phyloP scores from a whole-genome alignment of 768 basidiomycete genomes.

The Tricholoma furcatifolium region DNA sequence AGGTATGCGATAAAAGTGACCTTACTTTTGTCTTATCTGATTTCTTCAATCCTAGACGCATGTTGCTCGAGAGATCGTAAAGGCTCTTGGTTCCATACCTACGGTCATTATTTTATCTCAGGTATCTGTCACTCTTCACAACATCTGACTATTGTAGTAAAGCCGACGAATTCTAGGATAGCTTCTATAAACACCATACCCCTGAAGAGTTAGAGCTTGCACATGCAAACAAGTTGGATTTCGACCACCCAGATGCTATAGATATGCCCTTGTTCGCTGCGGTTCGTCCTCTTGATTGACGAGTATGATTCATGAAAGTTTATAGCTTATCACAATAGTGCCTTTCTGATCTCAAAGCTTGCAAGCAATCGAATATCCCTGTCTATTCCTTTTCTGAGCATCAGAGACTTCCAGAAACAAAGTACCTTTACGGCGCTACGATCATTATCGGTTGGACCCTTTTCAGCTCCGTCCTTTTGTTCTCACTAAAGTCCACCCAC shows the following conservation, averaged over 20 bases:
- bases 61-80: conserved; percentile 81
- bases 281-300: conserved; percentile 39
- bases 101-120: conserved; percentile 91
- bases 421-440: conserved; percentile 91
- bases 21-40: conserved; percentile 1
- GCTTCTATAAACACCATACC: conserved; percentile 85
- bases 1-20: conserved; percentile 43
- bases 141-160: neutral
- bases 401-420: conserved; percentile 73
- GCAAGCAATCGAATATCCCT: conserved; percentile 85
- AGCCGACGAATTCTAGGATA: conserved; percentile 57
- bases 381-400: conserved; percentile 93
- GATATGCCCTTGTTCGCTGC: conserved; percentile 86
- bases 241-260: conserved; percentile 91
- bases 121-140: conserved; percentile 33
- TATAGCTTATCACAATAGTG: conserved; percentile 48
- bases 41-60: conserved; percentile 55
- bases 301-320: neutral
- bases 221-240: conserved; percentile 75
- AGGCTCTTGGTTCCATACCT: conserved; percentile 78
- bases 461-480: neutral
- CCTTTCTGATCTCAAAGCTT: conserved; percentile 79
- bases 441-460: conserved; percentile 74
- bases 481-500: neutral
- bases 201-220: conserved; percentile 83